phyloP scores from a whole-genome alignment of 441 rosid species.

The Biscutella laevigata region DNA sequence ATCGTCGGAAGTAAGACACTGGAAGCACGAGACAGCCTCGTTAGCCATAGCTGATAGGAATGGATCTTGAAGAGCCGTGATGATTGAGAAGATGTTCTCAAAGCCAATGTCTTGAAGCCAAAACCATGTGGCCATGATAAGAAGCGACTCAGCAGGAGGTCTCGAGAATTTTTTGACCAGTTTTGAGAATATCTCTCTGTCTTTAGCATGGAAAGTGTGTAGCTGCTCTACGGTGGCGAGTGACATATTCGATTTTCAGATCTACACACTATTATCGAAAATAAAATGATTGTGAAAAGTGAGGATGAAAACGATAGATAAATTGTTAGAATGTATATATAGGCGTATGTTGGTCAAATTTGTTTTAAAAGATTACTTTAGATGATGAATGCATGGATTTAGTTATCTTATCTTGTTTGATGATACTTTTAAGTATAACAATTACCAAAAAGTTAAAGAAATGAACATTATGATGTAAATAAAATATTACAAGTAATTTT shows the following conservation, averaged over 20 bases:
- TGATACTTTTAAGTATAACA: too few relatives aligned
- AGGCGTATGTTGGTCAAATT: too few relatives aligned
- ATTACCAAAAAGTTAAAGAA: too few relatives aligned
- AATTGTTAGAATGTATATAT: neutral
- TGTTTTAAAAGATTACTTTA: too few relatives aligned
- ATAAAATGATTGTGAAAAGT: neutral
- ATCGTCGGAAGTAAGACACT: slow-evolving; percentile 16
- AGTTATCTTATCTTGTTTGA: too few relatives aligned
- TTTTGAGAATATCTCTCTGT: slow-evolving; percentile 39
- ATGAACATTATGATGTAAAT: too few relatives aligned
- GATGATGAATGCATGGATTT: too few relatives aligned
- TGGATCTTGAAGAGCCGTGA: slow-evolving; percentile 16
- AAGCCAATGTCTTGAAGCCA: slow-evolving; percentile 54
- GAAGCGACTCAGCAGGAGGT: slow-evolving; percentile 38
- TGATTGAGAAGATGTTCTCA: slow-evolving; percentile 31
- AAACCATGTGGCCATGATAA: slow-evolving; percentile 52
- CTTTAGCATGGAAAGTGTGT: slow-evolving; percentile 36
- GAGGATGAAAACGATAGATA: neutral
- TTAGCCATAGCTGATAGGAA: slow-evolving; percentile 19
- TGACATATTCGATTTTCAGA: slow-evolving; percentile 10
- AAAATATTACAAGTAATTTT: too few relatives aligned
- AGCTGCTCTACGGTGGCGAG: slow-evolving; percentile 30
- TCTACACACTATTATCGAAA: too few relatives aligned
- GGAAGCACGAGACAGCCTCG: slow-evolving; percentile 34
- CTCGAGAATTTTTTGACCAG: slow-evolving; percentile 29